Base-by-base conservation (phyloP, 2,329 filamentous ascomycete genomes). In the Nemania diffusa region DNA sequence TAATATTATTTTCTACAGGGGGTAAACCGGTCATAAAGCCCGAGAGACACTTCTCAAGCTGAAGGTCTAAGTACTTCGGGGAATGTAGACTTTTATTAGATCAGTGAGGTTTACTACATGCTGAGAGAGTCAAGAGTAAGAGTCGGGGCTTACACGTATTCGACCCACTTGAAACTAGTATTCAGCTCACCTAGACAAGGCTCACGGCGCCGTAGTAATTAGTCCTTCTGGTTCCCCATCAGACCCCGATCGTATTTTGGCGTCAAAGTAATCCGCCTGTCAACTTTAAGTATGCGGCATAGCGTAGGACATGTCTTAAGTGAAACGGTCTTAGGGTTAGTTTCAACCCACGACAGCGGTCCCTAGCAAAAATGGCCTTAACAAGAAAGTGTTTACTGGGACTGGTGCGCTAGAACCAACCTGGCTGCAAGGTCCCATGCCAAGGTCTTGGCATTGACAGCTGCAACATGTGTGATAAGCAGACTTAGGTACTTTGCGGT, bases 61-160 rank as follows among this genome's bases (percentile, higher is more conserved):
- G 26, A n/a, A 51, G 46, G 59, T 15, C 50, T 58, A 46, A 62
- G 26, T 26, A 20, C 42, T 27, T 13, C 37, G 27, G 20, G 56
- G 8, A 20, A 42, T 26, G 55, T 46, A 56, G 29, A 42, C 50
- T 60, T 61, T 67, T 60, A 58, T 68, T 61, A 58, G 52, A 34
- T 42, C 61, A 57, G 22, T 48, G 48, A 58, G 51, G 42, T 64
- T 68, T 68, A 68, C 65, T 68, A 65, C 61, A 52, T 32, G 26
- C 26, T 37, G n/a, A 26, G 26, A 26, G 50, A 46, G n/a, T 48
- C 57, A 44, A 56, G 65, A 64, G 65, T 67, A 67, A 67, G 65
- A 68, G 34, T 53, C 22, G 40, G 37, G 44, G 62, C 62, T 58
- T 64, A 57, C 60, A 63, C 64, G 55, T 55, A 63, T 58, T 51